Base-by-base conservation (phyloP, 345 rosid genomes). In the Abelmoschus esculentus region DNA sequence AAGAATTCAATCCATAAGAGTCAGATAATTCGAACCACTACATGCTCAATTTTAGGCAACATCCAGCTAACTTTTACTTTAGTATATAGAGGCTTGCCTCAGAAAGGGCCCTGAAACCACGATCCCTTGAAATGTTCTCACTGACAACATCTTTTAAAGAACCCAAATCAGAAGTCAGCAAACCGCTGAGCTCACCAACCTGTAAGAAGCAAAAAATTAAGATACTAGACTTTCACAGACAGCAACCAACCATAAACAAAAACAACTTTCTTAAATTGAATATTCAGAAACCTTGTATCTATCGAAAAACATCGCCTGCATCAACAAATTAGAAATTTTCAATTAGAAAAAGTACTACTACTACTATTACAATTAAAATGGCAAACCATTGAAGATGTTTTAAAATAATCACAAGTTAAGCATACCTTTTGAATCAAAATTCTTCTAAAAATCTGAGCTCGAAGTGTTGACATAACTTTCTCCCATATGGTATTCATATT, bases 91-190 rank as follows among this genome's bases (percentile, higher is more conserved):
- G 74, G 82, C 96, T 88, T 93, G 92, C 98, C 98, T 93, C 96
- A 34, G 97, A 89, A 88, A 91, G 83, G 46, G 98, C 98, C 78
- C 98, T 89, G 66, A 93, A 89, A 61, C 98, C 97, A 67, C 98
- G 98, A 81, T 91, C 98, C 75, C 98, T 84, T 22, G 97, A 89
- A 77, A 87, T 81, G 76, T 93, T 93, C 81, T 93, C 98, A 18
- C 90, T 88, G 72, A 93, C 90, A 63, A 88, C 67, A 76, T 82
- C 77, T 75, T 93, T 91, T 52, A 91, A 78, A 68, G 97, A 82
- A 70, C 95, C 96, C 85, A 93, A 87, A 83, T 93, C 98, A 78
- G 92, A 85, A 26, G 97, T 91, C 66, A 93, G 82, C 77, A 91
- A 80, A 46, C 90, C 95, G 36, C 87, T 84, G 58, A 91, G 86